Base-by-base conservation (phyloP, 805 yeast species). In the Yarrowia sp. region DNA sequence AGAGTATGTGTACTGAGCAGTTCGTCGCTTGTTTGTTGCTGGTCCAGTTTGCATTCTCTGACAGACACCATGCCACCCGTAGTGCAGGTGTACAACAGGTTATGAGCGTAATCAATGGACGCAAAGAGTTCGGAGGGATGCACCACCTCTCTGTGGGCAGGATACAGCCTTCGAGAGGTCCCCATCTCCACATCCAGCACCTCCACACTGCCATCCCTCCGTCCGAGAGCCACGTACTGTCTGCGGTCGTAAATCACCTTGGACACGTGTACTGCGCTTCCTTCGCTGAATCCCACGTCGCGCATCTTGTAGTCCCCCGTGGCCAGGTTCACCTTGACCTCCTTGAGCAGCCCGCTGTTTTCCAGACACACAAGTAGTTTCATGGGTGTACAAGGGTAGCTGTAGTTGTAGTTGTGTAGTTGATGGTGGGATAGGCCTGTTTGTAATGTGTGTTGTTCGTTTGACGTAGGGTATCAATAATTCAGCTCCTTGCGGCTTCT, bases 201-300 rank as follows among this genome's bases (percentile, higher is more conserved):
- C 55, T 61, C 66, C 53, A 61, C 55, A 9, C 55, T 46, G 36
- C 66, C 66, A 20, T 61, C 66, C 46, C 66, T 61, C 46, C 66
- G 53, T 38, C 66, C 66, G 44, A 61, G 55, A 38, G 66, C 66
- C 20, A 61, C 38, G 55, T 61, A 61, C 38, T 61, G 66, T 38
- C 66, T 46, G 5, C n/a, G 3, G 46, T 61, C 55, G 38, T 61
- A 61, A 46, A 61, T 46, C 17, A 47, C 55, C 17, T 46, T 34
- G 24, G 55, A 36, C n/a, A 61, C 66, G 20, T 61, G 55, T 12
- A 61, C 66, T n/a, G 66, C 66, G 30, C 55, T 44, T 2, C 66
- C 66, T 12, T 40, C 50, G 19, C 40, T 58, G 50, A 58, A 58
- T 12, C 64, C 64, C 50, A 58, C 50, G 64, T 43, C 36, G 9